Base-by-base conservation (phyloP, 192 early-diverging fungal species). In the Entomortierella chlamydospora region DNA sequence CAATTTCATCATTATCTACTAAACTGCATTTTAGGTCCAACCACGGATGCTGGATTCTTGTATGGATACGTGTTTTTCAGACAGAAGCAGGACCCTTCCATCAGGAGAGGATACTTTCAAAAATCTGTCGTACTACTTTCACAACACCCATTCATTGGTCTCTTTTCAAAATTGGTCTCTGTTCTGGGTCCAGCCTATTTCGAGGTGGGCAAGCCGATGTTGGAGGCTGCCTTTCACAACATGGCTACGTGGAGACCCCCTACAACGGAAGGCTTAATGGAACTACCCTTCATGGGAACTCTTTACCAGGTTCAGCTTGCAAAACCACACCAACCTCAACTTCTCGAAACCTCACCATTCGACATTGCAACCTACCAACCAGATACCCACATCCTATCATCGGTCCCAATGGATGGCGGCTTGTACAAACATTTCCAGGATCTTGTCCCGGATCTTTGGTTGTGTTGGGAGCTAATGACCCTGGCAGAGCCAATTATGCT, bases 61-160 rank as follows among this genome's bases (percentile, higher is more conserved):
- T 95, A 99, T 82, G 95, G 94, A 31, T 95, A 97, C 85, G 96
- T 96, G 13, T 97, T 96, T 71, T 99, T 99, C 71, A 86, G 96
- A 28, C 96, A 99, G 78, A 91, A 95, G 79, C 88, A 91, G 77
- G 96, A 99, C 79, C 83, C 89, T 15, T 82, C 87, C 29, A 93
- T 97, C 70, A 84, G 92, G 15, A 90, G 97, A 45, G 97, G 97
- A 22, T 97, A 91, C 57, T 96, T 97, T 73, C 97, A 97, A 85
- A 97, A 97, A 73, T 93, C 95, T 0, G 77, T 97, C 20, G 97
- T 95, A 4, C 70, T 97, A 1, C 84, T 99, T 25, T 92, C 94
- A 13, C 96, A 95, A 31, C 89, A 95, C 83, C 94, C 96, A 10
- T 96, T 87, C 83, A 91, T 93, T 57, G 97, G 97, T 0, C 80